A percentile compares a stretch with the other conserved stretches of the same genome.
Conservation (phyloP, 352 stramenopile species). For the Globisporangium iwayamae region DNA sequence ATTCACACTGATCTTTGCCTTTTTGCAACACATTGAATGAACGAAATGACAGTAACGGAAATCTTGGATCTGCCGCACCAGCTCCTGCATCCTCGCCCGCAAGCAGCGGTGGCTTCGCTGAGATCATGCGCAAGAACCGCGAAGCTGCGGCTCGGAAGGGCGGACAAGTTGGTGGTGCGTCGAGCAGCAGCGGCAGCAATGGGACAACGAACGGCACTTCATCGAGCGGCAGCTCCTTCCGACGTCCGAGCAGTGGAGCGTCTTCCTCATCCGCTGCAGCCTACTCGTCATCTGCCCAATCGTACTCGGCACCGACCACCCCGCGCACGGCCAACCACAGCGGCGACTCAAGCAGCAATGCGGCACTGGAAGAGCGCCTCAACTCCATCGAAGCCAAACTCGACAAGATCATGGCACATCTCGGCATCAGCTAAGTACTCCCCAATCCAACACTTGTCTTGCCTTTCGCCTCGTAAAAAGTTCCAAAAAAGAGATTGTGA, state of each 20-base stretch:
- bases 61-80: neutral
- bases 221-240: slow-evolving; percentile 9
- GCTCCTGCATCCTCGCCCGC: slow-evolving; percentile 10
- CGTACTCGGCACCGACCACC: slow-evolving; percentile 53
- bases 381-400: slow-evolving; percentile 81
- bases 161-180: slow-evolving; percentile 14
- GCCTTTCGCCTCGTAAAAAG: slow-evolving; percentile 7
- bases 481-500: neutral
- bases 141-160: slow-evolving; percentile 71
- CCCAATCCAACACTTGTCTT: neutral
- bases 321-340: slow-evolving; percentile 26
- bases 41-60: slow-evolving; percentile 14
- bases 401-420: slow-evolving; percentile 87
- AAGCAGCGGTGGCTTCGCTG: slow-evolving; percentile 64
- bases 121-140: slow-evolving; percentile 90
- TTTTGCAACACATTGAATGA: neutral
- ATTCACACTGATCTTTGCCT: neutral
- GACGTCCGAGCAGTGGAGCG: slow-evolving; percentile 3
- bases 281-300: slow-evolving; percentile 10
- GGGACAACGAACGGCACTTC: neutral
- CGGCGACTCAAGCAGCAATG: slow-evolving; percentile 14
- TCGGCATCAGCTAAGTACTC: slow-evolving; percentile 54
- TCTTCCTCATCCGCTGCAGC: neutral
- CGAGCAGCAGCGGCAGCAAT: slow-evolving; percentile 7
- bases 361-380: slow-evolving; percentile 55